These are phyloP conservation scores for Mortierella hygrophila DNA, from an alignment of 192 early-diverging fungal genomes.

Conservation along the genomic window DNA sequence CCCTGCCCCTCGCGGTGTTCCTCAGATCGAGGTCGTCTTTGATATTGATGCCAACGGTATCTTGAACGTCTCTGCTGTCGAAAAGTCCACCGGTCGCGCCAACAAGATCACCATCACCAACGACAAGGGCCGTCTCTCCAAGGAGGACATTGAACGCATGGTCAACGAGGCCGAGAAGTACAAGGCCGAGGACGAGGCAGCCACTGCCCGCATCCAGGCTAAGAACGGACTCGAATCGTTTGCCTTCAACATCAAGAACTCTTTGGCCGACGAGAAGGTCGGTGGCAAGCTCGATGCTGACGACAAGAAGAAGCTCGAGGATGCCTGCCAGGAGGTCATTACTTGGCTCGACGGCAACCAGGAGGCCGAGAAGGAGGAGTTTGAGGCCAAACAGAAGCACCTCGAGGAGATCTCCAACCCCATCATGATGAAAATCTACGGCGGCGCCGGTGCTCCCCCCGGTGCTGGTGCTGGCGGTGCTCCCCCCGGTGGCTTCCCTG, in stretches of 20 bases:
- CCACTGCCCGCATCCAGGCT: conserved; percentile 86
- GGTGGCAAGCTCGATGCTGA: conserved; percentile 78
- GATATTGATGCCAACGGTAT: conserved; percentile 98
- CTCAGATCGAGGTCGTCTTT: conserved; percentile 95
- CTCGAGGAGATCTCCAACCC: conserved; percentile 94
- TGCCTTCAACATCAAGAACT: conserved; percentile 81
- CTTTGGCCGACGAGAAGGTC: conserved; percentile 86
- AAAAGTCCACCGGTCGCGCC: conserved; percentile 90
- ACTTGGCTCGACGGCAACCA: conserved; percentile 92
- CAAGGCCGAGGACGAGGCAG: conserved; percentile 94
- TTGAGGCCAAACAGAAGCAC: conserved; percentile 91
- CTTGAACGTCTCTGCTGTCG: conserved; percentile 89
- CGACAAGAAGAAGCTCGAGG: conserved; percentile 89
- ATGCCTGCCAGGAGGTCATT: conserved; percentile 89
- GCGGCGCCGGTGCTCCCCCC: conserved; percentile 70
- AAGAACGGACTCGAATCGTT: conserved; percentile 93
- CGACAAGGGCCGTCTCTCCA: conserved; percentile 96
- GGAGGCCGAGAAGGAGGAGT: conserved; percentile 97
- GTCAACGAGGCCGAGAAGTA: conserved; percentile 94
- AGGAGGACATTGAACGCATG: conserved; percentile 98
- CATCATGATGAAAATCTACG: conserved; percentile 96
- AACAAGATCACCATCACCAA: conserved; percentile 99
- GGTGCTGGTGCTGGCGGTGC: conserved; percentile 78
- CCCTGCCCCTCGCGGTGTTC: conserved; percentile 96
- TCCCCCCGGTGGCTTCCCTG: conserved; percentile 76